Conservation (phyloP, 2,329 filamentous ascomycete genomes). For the Colletotrichum lindemuthianum region DNA sequence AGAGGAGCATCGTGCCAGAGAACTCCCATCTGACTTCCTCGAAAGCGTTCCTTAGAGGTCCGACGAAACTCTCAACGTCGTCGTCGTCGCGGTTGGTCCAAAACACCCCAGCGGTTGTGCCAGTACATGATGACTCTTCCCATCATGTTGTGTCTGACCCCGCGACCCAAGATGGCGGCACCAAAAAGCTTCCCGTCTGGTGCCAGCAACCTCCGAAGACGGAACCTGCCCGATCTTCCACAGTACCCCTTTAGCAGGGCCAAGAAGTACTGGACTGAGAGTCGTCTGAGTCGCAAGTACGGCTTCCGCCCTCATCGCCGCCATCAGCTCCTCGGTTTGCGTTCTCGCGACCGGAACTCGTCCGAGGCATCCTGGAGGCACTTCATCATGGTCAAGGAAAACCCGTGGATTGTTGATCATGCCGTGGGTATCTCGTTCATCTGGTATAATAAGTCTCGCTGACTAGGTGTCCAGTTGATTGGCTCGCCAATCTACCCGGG, state of each 20-base stretch:
- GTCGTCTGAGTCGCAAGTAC: conserved; percentile 53
- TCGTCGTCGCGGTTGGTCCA: conserved; percentile 25
- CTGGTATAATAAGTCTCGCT: conserved; percentile 53
- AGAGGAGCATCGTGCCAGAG: conserved; percentile 14
- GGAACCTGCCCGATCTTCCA: conserved; percentile 55
- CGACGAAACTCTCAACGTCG: conserved; percentile 11
- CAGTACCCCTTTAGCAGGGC: conserved; percentile 64
- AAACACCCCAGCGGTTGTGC: conserved; percentile 19
- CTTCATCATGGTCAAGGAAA: conserved; percentile 57
- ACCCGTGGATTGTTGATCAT: conserved; percentile 63
- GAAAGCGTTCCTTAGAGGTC: conserved; percentile 6
- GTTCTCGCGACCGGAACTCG: conserved; percentile 52
- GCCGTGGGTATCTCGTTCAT: conserved; percentile 51
- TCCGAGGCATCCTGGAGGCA: conserved; percentile 60
- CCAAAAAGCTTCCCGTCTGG: conserved; percentile 40
- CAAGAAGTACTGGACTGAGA: conserved; percentile 63
- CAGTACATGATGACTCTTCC: conserved; percentile 19
- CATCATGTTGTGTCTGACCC: conserved; percentile 13
- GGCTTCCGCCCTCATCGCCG: conserved; percentile 56
- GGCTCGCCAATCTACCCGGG: conserved; percentile 61
- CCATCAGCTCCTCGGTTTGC: conserved; percentile 61
- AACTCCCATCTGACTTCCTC: conserved; percentile 17
- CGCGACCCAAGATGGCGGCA: conserved; percentile 38
- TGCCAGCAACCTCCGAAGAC: conserved; percentile 34
- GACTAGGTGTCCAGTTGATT: conserved; percentile 48